These are phyloP conservation scores for Xylaria curta DNA, from an alignment of 495 filamentous ascomycete species.

Conservation along the genomic window DNA sequence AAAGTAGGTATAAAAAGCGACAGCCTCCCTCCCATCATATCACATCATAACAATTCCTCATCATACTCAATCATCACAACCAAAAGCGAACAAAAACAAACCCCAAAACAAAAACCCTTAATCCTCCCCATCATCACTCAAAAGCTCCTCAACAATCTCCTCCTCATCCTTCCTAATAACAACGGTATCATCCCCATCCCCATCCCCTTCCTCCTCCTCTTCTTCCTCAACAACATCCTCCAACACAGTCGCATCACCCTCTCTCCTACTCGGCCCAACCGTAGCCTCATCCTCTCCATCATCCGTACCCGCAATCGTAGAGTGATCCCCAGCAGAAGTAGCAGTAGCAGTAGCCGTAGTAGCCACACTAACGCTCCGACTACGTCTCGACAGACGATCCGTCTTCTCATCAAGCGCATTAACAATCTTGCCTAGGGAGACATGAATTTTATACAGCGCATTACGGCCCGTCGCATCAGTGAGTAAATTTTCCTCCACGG, in stretches of 20 bases:
- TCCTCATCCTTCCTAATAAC: neutral
- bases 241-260: too few relatives aligned
- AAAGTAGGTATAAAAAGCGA: neutral
- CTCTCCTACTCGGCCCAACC: too few relatives aligned
- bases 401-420: constrained; percentile 55
- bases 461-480: constrained; percentile 75
- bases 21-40: neutral
- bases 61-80: neutral
- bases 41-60: neutral
- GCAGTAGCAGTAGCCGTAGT: neutral
- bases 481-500: constrained; percentile 73
- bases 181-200: constrained; percentile 14
- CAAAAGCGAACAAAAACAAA: neutral
- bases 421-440: constrained; percentile 66
- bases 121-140: constrained; percentile 25
- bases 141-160: constrained; percentile 18
- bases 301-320: neutral
- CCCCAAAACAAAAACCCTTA: neutral
- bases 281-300: neutral
- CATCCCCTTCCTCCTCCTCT: constrained; percentile 14
- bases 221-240: constrained; percentile 26
- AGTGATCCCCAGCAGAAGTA: neutral
- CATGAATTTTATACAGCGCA: constrained; percentile 79
- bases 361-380: constrained; percentile 42
- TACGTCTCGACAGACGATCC: constrained; percentile 41